Evolutionary conservation across 1,139 yeast species (phyloP).

Genomic region (Hyphopichia pseudoburtonii): DNA sequence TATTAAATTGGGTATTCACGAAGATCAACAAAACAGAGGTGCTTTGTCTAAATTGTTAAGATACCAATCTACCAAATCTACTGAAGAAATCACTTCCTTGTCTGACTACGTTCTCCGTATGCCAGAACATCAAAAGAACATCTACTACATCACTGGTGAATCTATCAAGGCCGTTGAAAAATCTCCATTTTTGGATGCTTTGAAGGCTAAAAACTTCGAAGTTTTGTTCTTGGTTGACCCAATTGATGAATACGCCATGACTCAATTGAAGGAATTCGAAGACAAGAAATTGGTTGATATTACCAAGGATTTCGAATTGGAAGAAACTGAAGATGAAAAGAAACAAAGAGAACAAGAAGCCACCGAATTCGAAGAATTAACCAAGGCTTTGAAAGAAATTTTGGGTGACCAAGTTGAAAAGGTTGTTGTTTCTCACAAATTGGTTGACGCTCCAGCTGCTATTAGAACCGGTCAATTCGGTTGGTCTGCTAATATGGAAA

Average conservation of each 20-base stretch:
- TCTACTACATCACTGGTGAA: conserved; percentile 99
- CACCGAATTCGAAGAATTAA: conserved; percentile 88
- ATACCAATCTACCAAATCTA: conserved; percentile 94
- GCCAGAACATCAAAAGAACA: conserved; percentile 99
- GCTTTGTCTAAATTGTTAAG: conserved; percentile 95
- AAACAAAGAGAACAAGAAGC: conserved; percentile 87
- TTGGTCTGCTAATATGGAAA: conserved; percentile 99
- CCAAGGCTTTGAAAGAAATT: conserved; percentile 94
- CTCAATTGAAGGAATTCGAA: conserved; percentile 98
- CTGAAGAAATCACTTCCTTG: conserved; percentile 91
- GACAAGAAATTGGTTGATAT: conserved; percentile 98
- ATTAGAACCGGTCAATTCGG: conserved; percentile 99
- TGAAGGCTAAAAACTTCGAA: conserved; percentile 98
- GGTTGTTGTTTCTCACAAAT: conserved; percentile 97
- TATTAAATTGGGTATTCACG: conserved; percentile 98
- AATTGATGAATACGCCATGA: conserved; percentile 99
- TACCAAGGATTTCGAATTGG: conserved; percentile 98
- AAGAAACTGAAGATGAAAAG: conserved; percentile 99
- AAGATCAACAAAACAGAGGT: conserved; percentile 96
- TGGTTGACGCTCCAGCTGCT: conserved; percentile 99
- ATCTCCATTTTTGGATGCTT: conserved; percentile 98
- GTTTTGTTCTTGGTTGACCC: conserved; percentile 98
- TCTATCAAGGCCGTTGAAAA: conserved; percentile 96
- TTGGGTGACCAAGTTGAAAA: conserved; percentile 99
- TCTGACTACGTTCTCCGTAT: conserved; percentile 98